Percentiles rank a stretch among this genome's conserved stretches.
phyloP scores from a whole-genome alignment of 2,329 filamentous ascomycete species.

The Colletotrichum tanaceti region DNA sequence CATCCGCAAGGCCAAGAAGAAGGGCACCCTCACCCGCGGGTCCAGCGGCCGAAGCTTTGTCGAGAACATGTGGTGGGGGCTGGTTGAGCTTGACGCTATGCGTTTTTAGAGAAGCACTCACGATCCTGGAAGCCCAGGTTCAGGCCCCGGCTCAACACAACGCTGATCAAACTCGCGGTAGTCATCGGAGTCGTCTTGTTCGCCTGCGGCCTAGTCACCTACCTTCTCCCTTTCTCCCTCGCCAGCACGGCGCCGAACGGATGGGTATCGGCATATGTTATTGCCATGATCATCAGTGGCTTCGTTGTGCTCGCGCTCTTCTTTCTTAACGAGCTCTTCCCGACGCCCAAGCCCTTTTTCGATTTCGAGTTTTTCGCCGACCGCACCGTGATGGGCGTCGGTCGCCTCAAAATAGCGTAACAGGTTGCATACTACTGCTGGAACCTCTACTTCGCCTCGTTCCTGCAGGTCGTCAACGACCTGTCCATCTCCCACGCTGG shows the following conservation, averaged over 20 bases:
- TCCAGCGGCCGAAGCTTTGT: constrained; percentile 57
- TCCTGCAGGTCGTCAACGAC: constrained; percentile 63
- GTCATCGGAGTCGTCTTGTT: constrained; percentile 61
- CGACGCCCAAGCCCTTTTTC: constrained; percentile 69
- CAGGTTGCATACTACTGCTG: constrained; percentile 64
- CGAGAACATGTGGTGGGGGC: constrained; percentile 62
- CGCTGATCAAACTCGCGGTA: not conserved
- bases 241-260: constrained; percentile 58
- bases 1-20: constrained; percentile 65
- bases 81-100: constrained; percentile 67
- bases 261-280: constrained; percentile 65
- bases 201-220: constrained; percentile 66
- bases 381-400: constrained; percentile 64
- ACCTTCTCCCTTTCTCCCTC: constrained; percentile 74
- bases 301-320: constrained; percentile 67
- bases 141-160: no score
- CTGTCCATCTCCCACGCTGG: constrained; percentile 56
- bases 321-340: constrained; percentile 65
- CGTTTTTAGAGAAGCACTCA: not conserved
- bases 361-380: constrained; percentile 62
- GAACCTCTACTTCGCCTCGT: constrained; percentile 67
- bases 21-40: constrained; percentile 55
- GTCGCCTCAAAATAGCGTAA: constrained; percentile 56
- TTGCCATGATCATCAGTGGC: constrained; percentile 72
- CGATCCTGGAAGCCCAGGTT: no score